Base-by-base conservation (phyloP, 202 grass and related monocot species). In the Schoenoplectus triqueter region DNA sequence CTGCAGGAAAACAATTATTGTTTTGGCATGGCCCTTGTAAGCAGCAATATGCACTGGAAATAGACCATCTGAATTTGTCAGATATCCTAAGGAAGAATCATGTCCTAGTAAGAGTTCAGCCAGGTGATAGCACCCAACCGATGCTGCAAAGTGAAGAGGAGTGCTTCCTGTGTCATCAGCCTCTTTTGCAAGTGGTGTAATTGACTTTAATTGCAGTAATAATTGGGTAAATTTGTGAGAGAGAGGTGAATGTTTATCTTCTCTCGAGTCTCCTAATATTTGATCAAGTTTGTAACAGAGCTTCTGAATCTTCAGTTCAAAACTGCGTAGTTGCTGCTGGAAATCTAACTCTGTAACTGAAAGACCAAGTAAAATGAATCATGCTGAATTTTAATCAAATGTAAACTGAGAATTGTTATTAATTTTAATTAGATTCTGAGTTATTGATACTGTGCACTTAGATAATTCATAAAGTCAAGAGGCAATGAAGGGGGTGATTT, bases 1-100 rank as follows among this genome's bases (percentile, higher is more conserved):
- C 87, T 83, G 76, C 14, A 82, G 84, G 67, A 95, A 77, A 79
- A 87, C 88, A 68, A 84, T 63, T 31, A 92, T 84, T 65, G 89
- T 70, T 55, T 84, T 44, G 60, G 69, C 3, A 78, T 92, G 74
- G 13, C 90, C 87, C 81, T 81, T 85, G 42, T 9, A 6, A 0
- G 90, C 85, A 0, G 81, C 90, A 1, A 46, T 72, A 45, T 89
- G 87, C 2, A 92, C 18, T 5, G 90, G 76, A 0, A 83, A 92
- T 15, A 79, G 0, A 63, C 87, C 87, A 2, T 92, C 13, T 0
- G 0, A 74, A 11, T 89, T 84, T 57, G 74, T 57, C 1, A 89
- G 15, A 46, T 82, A 87, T 49, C 20, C 52, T 11, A 85, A 81
- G 3, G 76, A 82, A 39, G 82, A 75, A 8, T 92, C 90, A 45